Conservation (phyloP, 2,329 filamentous ascomycete genomes). For the Colletotrichum sp. region DNA sequence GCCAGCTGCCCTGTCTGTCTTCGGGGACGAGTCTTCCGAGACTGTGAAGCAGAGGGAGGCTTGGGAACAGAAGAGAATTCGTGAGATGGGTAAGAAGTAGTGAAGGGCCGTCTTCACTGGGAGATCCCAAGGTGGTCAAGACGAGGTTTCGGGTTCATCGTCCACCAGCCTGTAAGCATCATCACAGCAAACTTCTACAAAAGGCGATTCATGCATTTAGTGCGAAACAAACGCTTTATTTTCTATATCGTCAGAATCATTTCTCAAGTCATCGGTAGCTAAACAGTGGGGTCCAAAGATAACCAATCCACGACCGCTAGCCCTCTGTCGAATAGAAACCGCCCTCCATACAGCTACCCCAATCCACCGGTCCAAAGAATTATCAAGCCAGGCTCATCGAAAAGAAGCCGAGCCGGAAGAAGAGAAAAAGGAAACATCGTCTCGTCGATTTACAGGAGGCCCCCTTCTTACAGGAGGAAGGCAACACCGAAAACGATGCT, state of each 20-base stretch:
- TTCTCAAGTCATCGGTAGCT: conserved; percentile 16
- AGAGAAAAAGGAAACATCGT: not conserved
- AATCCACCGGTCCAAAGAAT: conserved; percentile 10
- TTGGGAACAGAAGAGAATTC: not conserved
- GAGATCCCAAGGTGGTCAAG: not conserved
- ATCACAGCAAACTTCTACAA: not conserved
- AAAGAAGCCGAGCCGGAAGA: not conserved
- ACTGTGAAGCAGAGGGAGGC: not conserved
- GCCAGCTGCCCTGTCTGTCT: not conserved
- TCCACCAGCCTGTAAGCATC: not conserved
- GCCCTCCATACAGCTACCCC: not conserved
- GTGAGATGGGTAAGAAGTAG: not conserved
- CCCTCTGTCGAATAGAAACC: conserved; percentile 11
- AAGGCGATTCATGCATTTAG: not conserved
- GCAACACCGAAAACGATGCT: conserved; percentile 12
- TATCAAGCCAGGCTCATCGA: not conserved
- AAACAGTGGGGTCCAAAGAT: not conserved
- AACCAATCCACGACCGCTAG: conserved; percentile 2
- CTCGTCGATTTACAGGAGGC: not conserved
- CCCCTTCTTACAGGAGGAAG: conserved; percentile 10
- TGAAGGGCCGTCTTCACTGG: not conserved
- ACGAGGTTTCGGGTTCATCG: not conserved
- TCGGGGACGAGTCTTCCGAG: not conserved
- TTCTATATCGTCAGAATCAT: conserved; percentile 21
- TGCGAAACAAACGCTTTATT: conserved; percentile 19